A percentile compares a stretch with the other conserved stretches of the same genome.
Evolutionary conservation across 148 eudicot genomes (phyloP).

Genomic region (Heliosperma pusillum): DNA sequence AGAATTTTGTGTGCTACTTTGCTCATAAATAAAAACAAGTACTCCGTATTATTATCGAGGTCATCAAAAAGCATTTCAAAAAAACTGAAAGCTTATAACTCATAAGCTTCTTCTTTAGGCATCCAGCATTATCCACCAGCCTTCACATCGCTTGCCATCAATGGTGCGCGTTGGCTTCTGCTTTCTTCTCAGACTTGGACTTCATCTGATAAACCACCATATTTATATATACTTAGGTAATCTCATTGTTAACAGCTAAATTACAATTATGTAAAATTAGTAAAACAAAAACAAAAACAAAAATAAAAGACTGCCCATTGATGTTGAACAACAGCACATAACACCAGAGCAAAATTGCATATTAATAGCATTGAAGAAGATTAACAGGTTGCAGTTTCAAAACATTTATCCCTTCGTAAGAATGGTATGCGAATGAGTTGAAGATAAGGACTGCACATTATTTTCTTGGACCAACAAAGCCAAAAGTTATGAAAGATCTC

Average conservation of each 20-base stretch:
- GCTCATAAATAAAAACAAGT: constrained; percentile 17
- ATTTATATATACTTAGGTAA: neutral
- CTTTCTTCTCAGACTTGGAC: constrained; percentile 63
- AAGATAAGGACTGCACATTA: too few relatives aligned
- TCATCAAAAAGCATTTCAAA: constrained; percentile 15
- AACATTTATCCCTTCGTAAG: too few relatives aligned
- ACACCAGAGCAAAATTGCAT: neutral
- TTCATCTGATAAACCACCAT: constrained; percentile 40
- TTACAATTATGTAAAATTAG: neutral
- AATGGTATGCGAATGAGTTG: too few relatives aligned
- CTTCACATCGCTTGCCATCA: constrained; percentile 20
- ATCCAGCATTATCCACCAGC: constrained; percentile 1
- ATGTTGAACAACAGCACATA: neutral
- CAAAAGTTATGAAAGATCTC: too few relatives aligned
- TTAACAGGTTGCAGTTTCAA: neutral
- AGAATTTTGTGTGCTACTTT: too few relatives aligned
- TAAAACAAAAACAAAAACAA: neutral
- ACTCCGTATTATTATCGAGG: constrained; percentile 15
- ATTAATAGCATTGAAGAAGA: neutral
- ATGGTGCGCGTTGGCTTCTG: constrained; percentile 61
- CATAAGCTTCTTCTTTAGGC: constrained; percentile 24
- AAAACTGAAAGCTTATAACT: constrained; percentile 11
- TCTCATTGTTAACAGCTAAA: neutral
- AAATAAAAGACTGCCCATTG: neutral
- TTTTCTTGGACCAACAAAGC: too few relatives aligned